Percentiles rank a stretch among this genome's conserved stretches.
Conservation (phyloP, 352 stramenopile genomes). For the Globisporangium ultimum region DNA sequence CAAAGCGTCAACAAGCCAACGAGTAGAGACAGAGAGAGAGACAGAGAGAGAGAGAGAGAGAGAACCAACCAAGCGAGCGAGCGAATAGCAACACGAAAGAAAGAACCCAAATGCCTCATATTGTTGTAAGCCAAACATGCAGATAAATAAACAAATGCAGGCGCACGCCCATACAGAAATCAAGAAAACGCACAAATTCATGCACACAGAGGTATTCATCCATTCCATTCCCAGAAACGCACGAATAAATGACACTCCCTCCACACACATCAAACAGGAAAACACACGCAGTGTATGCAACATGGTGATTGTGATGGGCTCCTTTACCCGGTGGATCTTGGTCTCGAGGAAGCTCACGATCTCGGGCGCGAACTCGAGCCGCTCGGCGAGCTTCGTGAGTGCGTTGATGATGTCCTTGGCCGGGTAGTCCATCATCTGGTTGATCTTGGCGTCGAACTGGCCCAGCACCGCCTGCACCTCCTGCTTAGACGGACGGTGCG, state of each 20-base stretch:
- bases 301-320: neutral
- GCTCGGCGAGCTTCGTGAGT: conserved; percentile 84
- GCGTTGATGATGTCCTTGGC: conserved; percentile 89
- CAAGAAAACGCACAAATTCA: neutral
- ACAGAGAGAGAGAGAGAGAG: conserved; percentile 5
- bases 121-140: conserved; percentile 5
- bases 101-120: conserved; percentile 7
- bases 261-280: neutral
- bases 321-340: conserved; percentile 83
- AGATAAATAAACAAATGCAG: neutral
- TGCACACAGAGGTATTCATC: neutral
- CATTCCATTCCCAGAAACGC: neutral
- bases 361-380: conserved; percentile 66
- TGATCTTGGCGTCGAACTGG: conserved; percentile 85
- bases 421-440: conserved; percentile 83
- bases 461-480: conserved; percentile 59
- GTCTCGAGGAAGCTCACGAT: conserved; percentile 88
- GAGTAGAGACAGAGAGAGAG: too few species aligned
- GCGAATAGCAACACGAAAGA: neutral
- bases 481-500: conserved; percentile 7
- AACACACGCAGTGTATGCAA: conserved; percentile 10
- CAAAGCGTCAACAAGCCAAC: conserved; percentile 3
- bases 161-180: conserved; percentile 6
- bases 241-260: neutral
- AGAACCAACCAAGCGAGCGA: conserved; percentile 4